phyloP scores from a whole-genome alignment of 2,329 filamentous ascomycete species.

The Colletotrichum simmondsii region DNA sequence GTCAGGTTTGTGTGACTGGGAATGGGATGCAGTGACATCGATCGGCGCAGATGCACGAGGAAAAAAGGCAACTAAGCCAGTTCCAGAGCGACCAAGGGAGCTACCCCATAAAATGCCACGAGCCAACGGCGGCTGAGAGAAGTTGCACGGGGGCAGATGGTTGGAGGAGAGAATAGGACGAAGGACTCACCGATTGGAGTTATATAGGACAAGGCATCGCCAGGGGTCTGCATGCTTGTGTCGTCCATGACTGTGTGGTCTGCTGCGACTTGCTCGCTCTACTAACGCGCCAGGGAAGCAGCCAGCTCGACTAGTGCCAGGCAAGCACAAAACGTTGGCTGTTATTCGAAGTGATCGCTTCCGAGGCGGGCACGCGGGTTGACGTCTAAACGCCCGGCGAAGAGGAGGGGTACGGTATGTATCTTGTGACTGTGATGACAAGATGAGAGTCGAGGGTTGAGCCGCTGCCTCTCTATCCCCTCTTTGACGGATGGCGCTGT shows the following conservation, averaged over 20 bases:
- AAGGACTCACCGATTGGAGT: conserved; percentile 65
- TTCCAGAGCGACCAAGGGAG: conserved; percentile 20
- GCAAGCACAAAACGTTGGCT: conserved; percentile 25
- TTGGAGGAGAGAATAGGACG: conserved; percentile 49
- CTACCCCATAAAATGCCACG: conserved; percentile 46
- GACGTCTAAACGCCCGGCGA: neutral
- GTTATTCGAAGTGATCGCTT: conserved; percentile 11
- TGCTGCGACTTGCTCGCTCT: conserved; percentile 29
- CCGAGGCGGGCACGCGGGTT: neutral
- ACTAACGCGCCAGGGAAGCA: conserved; percentile 33
- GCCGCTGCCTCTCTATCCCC: neutral
- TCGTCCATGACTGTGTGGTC: conserved; percentile 48
- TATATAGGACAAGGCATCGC: conserved; percentile 59
- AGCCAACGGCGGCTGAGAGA: conserved; percentile 58
- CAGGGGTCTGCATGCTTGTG: conserved; percentile 57
- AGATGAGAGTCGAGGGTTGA: neutral
- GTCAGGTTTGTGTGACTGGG: conserved; percentile 18
- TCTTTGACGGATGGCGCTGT: conserved; percentile 4
- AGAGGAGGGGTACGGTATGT: neutral
- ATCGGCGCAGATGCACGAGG: conserved; percentile 15
- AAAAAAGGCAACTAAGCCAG: conserved; percentile 24
- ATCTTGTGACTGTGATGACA: neutral
- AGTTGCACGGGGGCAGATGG: conserved; percentile 61
- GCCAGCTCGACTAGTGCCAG: conserved; percentile 30
- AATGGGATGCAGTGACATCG: conserved; percentile 34